Percentiles rank a stretch among this genome's conserved stretches.
Evolutionary conservation across 495 filamentous ascomycete species (phyloP).

Genomic region (Saxispiralis lemnorum): DNA sequence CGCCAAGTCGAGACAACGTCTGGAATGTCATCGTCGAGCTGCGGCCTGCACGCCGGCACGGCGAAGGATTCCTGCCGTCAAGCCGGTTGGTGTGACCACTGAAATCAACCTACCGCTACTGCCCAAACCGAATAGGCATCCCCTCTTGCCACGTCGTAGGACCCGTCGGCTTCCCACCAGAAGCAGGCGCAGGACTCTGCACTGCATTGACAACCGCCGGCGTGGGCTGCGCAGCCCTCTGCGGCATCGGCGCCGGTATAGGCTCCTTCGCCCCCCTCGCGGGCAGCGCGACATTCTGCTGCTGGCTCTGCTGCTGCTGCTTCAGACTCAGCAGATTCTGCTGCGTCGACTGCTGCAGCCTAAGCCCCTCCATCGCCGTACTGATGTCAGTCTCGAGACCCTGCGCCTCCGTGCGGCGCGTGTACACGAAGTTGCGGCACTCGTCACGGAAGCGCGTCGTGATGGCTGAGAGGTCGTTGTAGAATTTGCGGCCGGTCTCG

Average conservation of each 20-base stretch:
- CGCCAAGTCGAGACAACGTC: too few relatives aligned
- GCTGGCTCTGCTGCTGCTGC: constrained; percentile 12
- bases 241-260: constrained; percentile 9
- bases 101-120: too few relatives aligned
- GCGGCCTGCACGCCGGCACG: too few relatives aligned
- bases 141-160: constrained; percentile 15
- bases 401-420: constrained; percentile 62
- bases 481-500: constrained; percentile 82
- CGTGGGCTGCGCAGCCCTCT: constrained; percentile 5
- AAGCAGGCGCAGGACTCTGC: constrained; percentile 8
- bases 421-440: constrained; percentile 57
- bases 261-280: constrained; percentile 3
- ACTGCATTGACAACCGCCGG: constrained; percentile 3
- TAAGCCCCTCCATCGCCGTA: constrained; percentile 45
- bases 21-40: too few relatives aligned
- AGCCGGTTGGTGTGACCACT: too few relatives aligned
- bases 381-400: constrained; percentile 56
- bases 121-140: constrained; percentile 15
- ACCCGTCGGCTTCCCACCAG: constrained; percentile 1
- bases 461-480: constrained; percentile 83
- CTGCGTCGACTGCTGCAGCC: constrained; percentile 32
- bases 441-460: constrained; percentile 64
- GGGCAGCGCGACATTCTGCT: constrained; percentile 1
- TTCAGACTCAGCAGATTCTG: constrained; percentile 18
- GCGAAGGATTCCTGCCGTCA: too few relatives aligned